Evolutionary conservation across 441 rosid species (phyloP).

Genomic region (Jatropha podagrica): DNA sequence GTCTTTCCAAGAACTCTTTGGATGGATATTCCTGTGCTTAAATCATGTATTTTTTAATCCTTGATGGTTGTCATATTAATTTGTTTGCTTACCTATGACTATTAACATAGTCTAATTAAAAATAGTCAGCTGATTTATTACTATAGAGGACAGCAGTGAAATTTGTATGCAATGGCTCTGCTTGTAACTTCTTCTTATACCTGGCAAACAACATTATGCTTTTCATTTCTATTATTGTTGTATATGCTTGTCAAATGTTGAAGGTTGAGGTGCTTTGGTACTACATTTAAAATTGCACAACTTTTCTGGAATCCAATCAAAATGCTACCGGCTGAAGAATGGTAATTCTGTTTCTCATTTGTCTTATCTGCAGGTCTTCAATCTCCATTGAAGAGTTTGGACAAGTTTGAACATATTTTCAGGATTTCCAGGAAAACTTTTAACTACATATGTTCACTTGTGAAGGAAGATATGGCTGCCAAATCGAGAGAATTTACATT

Average conservation of each 20-base stretch:
- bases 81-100: background rate
- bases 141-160: background rate
- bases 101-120: background rate
- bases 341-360: background rate
- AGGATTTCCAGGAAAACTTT: conserved; percentile 55
- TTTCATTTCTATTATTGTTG: background rate
- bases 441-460: conserved; percentile 58
- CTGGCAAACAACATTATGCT: background rate
- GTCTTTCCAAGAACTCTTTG: background rate
- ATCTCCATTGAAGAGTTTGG: conserved; percentile 39
- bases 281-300: background rate
- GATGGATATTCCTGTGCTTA: background rate
- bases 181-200: background rate
- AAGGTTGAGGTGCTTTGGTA: background rate
- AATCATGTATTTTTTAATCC: background rate
- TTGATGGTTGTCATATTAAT: background rate
- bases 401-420: conserved; percentile 43
- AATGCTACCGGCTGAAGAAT: background rate
- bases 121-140: background rate
- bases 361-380: conserved; percentile 10
- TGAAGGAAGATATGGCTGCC: conserved; percentile 45
- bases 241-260: background rate
- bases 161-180: background rate
- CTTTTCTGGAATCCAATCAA: background rate
- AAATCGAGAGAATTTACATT: conserved; percentile 44